phyloP scores from a whole-genome alignment of 1,284 basidiomycete genomes.

The Heterobasidion occidentale region DNA sequence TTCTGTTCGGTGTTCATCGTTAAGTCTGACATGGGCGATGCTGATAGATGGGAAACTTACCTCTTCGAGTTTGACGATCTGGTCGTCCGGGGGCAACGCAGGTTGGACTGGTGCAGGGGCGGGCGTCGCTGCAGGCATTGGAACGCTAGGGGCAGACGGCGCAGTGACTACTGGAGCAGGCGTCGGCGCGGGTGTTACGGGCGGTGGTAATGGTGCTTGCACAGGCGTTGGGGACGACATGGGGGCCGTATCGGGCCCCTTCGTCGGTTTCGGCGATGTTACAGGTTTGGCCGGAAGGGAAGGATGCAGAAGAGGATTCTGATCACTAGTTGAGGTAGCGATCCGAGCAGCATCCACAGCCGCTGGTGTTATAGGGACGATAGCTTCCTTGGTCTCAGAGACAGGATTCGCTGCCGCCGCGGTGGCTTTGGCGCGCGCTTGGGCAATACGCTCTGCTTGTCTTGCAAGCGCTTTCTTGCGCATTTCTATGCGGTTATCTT shows the following conservation, averaged over 20 bases:
- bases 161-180: conserved; percentile 12
- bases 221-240: not conserved
- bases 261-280: conserved; percentile 11
- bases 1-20: conserved; percentile 31
- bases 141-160: conserved; percentile 5
- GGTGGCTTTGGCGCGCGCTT: conserved; percentile 33
- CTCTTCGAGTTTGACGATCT: conserved; percentile 55
- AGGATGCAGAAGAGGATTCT: conserved; percentile 49
- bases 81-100: conserved; percentile 33
- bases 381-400: conserved; percentile 4
- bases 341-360: not conserved
- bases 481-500: conserved; percentile 55
- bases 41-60: conserved; percentile 23
- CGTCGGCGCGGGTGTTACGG: not conserved
- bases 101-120: conserved; percentile 17
- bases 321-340: conserved; percentile 1
- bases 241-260: not conserved
- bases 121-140: conserved; percentile 19
- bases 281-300: conserved; percentile 52
- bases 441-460: conserved; percentile 35
- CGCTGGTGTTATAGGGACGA: conserved; percentile 8
- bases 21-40: not conserved
- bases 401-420: conserved; percentile 11
- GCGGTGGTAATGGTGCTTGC: not conserved
- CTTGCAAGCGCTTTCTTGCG: conserved; percentile 46